Conservation (phyloP, 495 filamentous ascomycete species). For the Pyronema omphalodes region DNA sequence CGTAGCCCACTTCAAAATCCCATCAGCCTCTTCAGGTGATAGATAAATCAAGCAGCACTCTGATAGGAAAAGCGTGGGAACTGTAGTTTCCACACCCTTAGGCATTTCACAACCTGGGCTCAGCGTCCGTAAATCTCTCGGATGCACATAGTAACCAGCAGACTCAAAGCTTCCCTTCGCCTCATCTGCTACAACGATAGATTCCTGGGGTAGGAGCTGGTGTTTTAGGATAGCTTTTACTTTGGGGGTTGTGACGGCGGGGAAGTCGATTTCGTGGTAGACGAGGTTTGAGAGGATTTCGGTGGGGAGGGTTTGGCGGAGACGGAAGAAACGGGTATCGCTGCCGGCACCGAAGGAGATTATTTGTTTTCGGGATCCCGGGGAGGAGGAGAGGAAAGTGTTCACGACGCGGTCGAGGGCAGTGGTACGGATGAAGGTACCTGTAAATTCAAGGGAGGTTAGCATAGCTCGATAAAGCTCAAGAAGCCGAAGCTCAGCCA, state of each 20-base stretch:
- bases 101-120: slow-evolving; percentile 16
- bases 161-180: slow-evolving; percentile 17
- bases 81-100: slow-evolving; percentile 29
- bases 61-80: slow-evolving; percentile 71
- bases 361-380: slow-evolving; percentile 46
- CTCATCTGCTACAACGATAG: neutral
- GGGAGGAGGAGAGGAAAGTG: slow-evolving; percentile 38
- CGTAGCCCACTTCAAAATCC: slow-evolving; percentile 50
- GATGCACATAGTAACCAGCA: slow-evolving; percentile 50
- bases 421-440: slow-evolving; percentile 83
- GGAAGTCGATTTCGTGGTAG: slow-evolving; percentile 92
- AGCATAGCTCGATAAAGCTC: slow-evolving; percentile 49
- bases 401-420: slow-evolving; percentile 67
- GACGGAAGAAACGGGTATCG: slow-evolving; percentile 69
- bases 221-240: slow-evolving; percentile 30
- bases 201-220: neutral
- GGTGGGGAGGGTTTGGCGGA: slow-evolving; percentile 27
- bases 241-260: slow-evolving; percentile 50
- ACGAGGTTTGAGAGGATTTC: slow-evolving; percentile 29
- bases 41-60: slow-evolving; percentile 93
- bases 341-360: slow-evolving; percentile 87
- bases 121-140: slow-evolving; percentile 60
- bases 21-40: slow-evolving; percentile 37
- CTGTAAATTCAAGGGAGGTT: slow-evolving; percentile 28
- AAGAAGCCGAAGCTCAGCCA: too few relatives aligned